These are phyloP conservation scores for Bretschneidera sinensis DNA, from an alignment of 345 rosid genomes.

Conservation along the genomic window DNA sequence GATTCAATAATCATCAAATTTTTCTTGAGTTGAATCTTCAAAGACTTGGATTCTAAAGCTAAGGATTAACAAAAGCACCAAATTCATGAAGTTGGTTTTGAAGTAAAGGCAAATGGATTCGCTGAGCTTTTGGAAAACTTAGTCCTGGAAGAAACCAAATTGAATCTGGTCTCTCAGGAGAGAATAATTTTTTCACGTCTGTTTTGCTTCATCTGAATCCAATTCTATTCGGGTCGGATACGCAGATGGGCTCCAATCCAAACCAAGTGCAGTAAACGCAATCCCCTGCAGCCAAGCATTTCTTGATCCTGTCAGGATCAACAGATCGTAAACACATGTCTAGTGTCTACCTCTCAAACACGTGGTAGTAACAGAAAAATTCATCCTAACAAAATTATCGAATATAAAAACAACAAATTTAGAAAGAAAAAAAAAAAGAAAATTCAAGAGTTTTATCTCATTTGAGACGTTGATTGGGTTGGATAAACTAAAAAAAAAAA, in stretches of 20 bases:
- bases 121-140: conserved; percentile 20
- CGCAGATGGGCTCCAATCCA: conserved; percentile 13
- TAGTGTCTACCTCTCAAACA: too few species aligned
- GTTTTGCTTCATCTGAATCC: conserved; percentile 2
- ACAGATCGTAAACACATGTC: too few species aligned
- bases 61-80: conserved; percentile 4
- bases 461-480: too few species aligned
- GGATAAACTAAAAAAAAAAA: too few species aligned
- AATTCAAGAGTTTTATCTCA: too few species aligned
- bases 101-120: conserved; percentile 13
- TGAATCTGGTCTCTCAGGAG: conserved; percentile 34
- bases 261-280: too few species aligned
- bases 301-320: too few species aligned
- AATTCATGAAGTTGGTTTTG: neutral
- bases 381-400: too few species aligned
- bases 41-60: neutral
- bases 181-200: conserved; percentile 4
- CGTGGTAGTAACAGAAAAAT: too few species aligned
- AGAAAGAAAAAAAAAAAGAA: too few species aligned
- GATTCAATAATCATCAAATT: conserved; percentile 29
- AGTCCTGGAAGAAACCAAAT: conserved; percentile 40
- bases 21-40: conserved; percentile 18
- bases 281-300: too few species aligned
- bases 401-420: too few species aligned
- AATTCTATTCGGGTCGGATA: conserved; percentile 14